These are phyloP conservation scores for Tilletia caries DNA, from an alignment of 1,284 basidiomycete species.

Conservation along the genomic window DNA sequence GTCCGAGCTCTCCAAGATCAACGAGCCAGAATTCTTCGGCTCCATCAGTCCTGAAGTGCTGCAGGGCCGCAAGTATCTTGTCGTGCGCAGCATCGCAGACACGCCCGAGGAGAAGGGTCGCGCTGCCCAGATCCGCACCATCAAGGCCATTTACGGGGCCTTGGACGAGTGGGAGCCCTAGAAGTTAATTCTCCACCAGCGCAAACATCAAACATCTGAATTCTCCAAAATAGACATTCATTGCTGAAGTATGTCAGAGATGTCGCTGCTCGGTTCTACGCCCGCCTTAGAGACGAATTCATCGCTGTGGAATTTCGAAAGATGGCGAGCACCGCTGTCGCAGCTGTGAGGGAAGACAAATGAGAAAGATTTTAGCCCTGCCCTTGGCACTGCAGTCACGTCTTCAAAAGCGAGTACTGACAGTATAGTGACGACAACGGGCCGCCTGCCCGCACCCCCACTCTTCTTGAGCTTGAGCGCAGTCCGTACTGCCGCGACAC, in stretches of 20 bases:
- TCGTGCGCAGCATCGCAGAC: slow-evolving; percentile 60
- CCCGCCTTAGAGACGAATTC: slow-evolving; percentile 31
- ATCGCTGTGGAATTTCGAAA: slow-evolving; percentile 51
- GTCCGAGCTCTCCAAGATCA: slow-evolving; percentile 58
- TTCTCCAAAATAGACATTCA: no score
- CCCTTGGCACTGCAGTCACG: not conserved
- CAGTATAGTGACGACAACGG: slow-evolving; percentile 49
- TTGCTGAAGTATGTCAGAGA: slow-evolving; percentile 39
- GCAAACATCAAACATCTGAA: no score
- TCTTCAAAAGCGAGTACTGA: slow-evolving; percentile 19
- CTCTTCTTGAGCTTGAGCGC: slow-evolving; percentile 40
- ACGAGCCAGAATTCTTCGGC: slow-evolving; percentile 59
- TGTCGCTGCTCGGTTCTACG: slow-evolving; percentile 26
- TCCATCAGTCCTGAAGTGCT: slow-evolving; percentile 67
- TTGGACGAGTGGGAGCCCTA: slow-evolving; percentile 67
- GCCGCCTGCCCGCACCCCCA: slow-evolving; percentile 10
- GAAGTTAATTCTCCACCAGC: not conserved
- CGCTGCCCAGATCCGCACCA: slow-evolving; percentile 73
- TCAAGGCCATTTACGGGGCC: slow-evolving; percentile 77
- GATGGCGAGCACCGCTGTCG: slow-evolving; percentile 47
- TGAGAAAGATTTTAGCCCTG: not conserved
- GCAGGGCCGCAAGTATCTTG: slow-evolving; percentile 79
- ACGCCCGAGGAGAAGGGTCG: slow-evolving; percentile 63
- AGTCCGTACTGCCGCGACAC: slow-evolving; percentile 72
- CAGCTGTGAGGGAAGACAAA: slow-evolving; percentile 18